Evolutionary conservation across 257 asterid genomes (phyloP).

Genomic region (Nemophila menziesii): DNA sequence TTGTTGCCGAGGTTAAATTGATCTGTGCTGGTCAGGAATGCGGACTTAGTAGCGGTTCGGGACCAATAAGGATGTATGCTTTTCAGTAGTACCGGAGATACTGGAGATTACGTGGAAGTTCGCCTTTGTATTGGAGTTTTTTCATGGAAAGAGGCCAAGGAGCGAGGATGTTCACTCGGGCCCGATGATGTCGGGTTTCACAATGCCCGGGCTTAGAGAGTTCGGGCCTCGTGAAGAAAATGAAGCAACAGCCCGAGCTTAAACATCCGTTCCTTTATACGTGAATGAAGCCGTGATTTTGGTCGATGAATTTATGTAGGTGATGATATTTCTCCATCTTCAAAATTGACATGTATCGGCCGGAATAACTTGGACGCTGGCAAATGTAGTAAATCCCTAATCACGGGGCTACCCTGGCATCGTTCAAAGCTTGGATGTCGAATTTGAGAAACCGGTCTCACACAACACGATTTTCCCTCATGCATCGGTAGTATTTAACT

Average conservation of each 20-base stretch:
- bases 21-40: conserved; percentile 23
- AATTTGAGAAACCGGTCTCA: no score
- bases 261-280: no score
- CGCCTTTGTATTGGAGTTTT: conserved; percentile 3
- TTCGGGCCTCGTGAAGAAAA: conserved; percentile 29
- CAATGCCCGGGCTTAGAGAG: conserved; percentile 14
- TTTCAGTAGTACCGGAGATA: conserved; percentile 27
- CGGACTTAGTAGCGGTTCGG: conserved; percentile 24
- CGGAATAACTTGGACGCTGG: no score
- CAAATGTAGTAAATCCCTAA: no score
- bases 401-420: no score
- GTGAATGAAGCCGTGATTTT: no score
- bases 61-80: conserved; percentile 28
- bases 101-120: conserved; percentile 21
- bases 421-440: no score
- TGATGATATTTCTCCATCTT: no score
- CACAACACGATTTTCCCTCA: no score
- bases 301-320: no score
- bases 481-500: no score
- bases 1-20: background rate
- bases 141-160: conserved; percentile 25
- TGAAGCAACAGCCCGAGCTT: conserved; percentile 15
- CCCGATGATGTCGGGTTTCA: conserved; percentile 31
- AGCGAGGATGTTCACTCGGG: conserved; percentile 26
- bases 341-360: no score